phyloP scores from a whole-genome alignment of 2,329 filamentous ascomycete species.

The Nemania sp. region DNA sequence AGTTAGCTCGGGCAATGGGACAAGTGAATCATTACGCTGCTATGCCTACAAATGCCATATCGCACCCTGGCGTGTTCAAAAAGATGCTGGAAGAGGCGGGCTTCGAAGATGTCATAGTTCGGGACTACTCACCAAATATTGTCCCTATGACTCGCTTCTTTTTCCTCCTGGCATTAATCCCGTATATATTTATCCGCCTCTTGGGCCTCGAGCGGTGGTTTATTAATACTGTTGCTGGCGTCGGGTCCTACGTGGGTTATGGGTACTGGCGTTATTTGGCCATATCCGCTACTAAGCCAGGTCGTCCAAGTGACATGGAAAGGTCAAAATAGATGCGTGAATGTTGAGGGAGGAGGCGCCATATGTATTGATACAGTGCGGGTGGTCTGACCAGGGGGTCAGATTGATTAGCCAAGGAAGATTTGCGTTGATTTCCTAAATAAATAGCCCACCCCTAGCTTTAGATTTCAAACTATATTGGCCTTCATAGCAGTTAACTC shows the following conservation, averaged over 20 bases:
- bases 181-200: constrained; percentile 59
- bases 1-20: constrained; percentile 46
- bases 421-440: too few relatives aligned
- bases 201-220: constrained; percentile 59
- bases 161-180: constrained; percentile 59
- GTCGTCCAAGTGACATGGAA: constrained; percentile 34
- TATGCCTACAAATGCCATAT: constrained; percentile 59
- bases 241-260: constrained; percentile 51
- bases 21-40: constrained; percentile 57
- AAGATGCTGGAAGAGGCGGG: constrained; percentile 58
- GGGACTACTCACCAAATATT: constrained; percentile 60
- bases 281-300: constrained; percentile 55
- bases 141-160: constrained; percentile 62
- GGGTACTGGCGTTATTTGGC: constrained; percentile 53
- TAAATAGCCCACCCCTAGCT: too few relatives aligned
- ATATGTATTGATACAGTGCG: too few relatives aligned
- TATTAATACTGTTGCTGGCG: constrained; percentile 61
- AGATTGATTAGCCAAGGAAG: too few relatives aligned
- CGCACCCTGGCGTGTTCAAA: constrained; percentile 55
- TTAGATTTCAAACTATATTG: too few relatives aligned
- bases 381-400: too few relatives aligned
- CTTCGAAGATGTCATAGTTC: constrained; percentile 58
- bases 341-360: not conserved
- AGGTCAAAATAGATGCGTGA: constrained; percentile 36
- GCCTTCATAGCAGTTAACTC: too few relatives aligned